These are phyloP conservation scores for Quercus phellos DNA, from an alignment of 331 rosid genomes.

Conservation along the genomic window DNA sequence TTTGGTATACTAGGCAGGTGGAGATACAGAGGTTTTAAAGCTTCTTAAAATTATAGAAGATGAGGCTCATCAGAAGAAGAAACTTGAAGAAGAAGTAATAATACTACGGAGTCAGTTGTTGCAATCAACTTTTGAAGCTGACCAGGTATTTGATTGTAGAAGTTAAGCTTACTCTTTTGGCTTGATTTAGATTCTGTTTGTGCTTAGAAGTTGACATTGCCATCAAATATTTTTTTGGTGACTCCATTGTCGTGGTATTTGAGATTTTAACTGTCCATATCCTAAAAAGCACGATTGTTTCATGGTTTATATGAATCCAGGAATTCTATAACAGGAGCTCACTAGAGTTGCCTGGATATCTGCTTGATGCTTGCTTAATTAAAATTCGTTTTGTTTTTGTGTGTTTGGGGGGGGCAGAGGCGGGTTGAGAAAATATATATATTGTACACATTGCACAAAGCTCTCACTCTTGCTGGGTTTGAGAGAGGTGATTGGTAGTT, in stretches of 20 bases:
- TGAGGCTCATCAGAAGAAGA: conserved; percentile 64
- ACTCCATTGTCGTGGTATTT: neutral
- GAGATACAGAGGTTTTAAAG: conserved; percentile 48
- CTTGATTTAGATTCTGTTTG: conserved; percentile 9
- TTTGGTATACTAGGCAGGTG: conserved; percentile 60
- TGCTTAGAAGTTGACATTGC: conserved; percentile 6
- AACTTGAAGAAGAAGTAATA: conserved; percentile 85
- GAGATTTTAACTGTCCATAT: neutral
- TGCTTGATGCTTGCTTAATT: neutral
- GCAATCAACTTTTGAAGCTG: conserved; percentile 81
- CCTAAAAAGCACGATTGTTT: neutral
- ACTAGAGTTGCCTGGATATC: neutral
- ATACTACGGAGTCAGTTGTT: conserved; percentile 72
- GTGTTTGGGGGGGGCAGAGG: no score
- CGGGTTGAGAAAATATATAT: no score
- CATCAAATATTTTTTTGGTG: conserved; percentile 4
- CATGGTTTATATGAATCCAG: conserved; percentile 2
- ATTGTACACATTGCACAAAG: no score
- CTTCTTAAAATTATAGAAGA: conserved; percentile 62
- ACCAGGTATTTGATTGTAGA: conserved; percentile 57
- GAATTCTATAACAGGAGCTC: conserved; percentile 3
- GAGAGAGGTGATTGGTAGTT: no score
- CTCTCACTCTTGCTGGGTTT: no score
- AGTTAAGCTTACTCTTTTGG: conserved; percentile 11
- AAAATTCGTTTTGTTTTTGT: neutral